Conservation (phyloP, 495 filamentous ascomycete genomes). For the Penicillium verhagenii region DNA sequence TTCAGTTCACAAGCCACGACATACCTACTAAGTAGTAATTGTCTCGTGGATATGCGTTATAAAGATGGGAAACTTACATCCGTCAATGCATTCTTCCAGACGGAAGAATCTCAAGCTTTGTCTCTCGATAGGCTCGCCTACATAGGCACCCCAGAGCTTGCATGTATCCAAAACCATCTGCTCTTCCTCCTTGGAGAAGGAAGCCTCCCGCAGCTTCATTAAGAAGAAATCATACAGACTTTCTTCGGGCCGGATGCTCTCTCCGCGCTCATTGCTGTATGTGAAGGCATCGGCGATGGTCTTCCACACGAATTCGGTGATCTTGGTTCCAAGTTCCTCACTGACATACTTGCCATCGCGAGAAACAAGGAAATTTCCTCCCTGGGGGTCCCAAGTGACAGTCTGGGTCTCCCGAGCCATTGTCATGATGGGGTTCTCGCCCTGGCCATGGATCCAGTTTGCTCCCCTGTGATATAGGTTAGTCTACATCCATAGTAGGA, state of each 20-base stretch:
- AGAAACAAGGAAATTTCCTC: slow-evolving; percentile 57
- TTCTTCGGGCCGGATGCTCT: slow-evolving; percentile 59
- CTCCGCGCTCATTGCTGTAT: slow-evolving; percentile 67
- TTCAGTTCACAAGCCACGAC: too few relatives aligned
- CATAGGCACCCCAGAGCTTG: slow-evolving; percentile 83
- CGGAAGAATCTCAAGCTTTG: slow-evolving; percentile 93
- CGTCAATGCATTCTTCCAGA: slow-evolving; percentile 93
- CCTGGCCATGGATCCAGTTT: slow-evolving; percentile 94
- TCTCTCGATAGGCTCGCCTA: slow-evolving; percentile 70
- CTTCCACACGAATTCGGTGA: slow-evolving; percentile 69
- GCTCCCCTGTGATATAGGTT: slow-evolving; percentile 57
- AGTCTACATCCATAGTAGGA: slow-evolving; percentile 10
- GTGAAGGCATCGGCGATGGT: slow-evolving; percentile 76
- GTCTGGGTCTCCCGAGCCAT: slow-evolving; percentile 71
- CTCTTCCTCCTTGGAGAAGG: slow-evolving; percentile 51
- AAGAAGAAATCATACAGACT: slow-evolving; percentile 80
- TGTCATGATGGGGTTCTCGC: slow-evolving; percentile 78
- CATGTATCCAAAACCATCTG: slow-evolving; percentile 59
- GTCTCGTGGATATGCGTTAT: too few relatives aligned
- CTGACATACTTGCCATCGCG: slow-evolving; percentile 59
- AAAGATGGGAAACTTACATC: slow-evolving; percentile 56
- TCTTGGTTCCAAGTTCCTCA: slow-evolving; percentile 48
- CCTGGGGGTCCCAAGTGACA: slow-evolving; percentile 52
- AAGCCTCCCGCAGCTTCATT: slow-evolving; percentile 56
- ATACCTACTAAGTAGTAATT: too few relatives aligned